Percentiles rank a stretch among this genome's conserved stretches.
These are phyloP conservation scores for Neopestalotiopsis rosae DNA, from an alignment of 2,329 filamentous ascomycete genomes.

Conservation along the genomic window DNA sequence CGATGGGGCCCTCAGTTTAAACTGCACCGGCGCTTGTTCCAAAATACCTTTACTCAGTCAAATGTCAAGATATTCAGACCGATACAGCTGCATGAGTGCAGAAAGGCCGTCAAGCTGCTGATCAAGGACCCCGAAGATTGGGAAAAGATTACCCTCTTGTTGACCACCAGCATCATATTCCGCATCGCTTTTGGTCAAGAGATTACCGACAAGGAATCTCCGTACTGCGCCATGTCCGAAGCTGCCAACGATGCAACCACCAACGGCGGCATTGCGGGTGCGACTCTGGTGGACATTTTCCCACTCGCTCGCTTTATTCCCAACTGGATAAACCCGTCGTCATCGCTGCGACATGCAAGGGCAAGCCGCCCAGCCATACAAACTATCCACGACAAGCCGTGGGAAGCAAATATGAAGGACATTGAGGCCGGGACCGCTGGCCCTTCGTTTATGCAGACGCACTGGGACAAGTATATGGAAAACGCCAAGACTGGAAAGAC, in stretches of 20 bases:
- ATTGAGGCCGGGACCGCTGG: constrained; percentile 38
- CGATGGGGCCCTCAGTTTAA: constrained; percentile 44
- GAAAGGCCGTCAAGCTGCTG: constrained; percentile 33
- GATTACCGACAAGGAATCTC: constrained; percentile 28
- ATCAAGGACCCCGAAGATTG: constrained; percentile 27
- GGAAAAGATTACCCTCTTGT: constrained; percentile 29
- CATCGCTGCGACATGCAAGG: constrained; percentile 30
- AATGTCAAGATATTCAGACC: constrained; percentile 36
- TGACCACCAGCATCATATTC: constrained; percentile 33
- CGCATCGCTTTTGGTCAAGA: constrained; percentile 32
- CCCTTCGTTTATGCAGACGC: constrained; percentile 37
- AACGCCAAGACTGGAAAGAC: constrained; percentile 32
- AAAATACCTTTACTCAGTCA: constrained; percentile 44
- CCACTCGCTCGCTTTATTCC: constrained; percentile 50
- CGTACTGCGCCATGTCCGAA: constrained; percentile 27
- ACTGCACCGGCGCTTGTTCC: constrained; percentile 45
- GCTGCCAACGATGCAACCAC: constrained; percentile 23
- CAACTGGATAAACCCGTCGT: constrained; percentile 33
- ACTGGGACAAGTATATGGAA: constrained; percentile 34
- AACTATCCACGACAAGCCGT: constrained; percentile 50
- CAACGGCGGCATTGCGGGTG: constrained; percentile 31
- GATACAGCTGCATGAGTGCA: constrained; percentile 38
- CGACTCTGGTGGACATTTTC: constrained; percentile 53
- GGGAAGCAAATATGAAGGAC: constrained; percentile 33
- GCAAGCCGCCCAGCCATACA: constrained; percentile 24